Evolutionary conservation across 164 flowering plant genomes (phyloP).

Genomic region (Stephania yunnanensis): DNA sequence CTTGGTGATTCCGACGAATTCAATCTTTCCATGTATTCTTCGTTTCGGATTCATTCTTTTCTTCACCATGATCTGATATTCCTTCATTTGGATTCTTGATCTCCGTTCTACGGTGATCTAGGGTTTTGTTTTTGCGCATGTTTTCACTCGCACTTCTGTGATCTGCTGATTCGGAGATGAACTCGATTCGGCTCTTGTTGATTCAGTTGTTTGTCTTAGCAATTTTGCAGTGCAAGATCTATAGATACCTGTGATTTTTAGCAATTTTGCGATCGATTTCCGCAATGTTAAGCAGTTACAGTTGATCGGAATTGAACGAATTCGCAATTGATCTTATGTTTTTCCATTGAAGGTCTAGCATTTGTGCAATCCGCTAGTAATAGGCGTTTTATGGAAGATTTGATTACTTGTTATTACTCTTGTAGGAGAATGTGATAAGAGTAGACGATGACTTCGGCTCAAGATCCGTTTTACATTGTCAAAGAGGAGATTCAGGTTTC

Average conservation of each 20-base stretch:
- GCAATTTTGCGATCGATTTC: too few relatives aligned
- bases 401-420: too few relatives aligned
- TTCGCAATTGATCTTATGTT: background rate
- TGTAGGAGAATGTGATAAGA: constrained; percentile 1
- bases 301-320: background rate
- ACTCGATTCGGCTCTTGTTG: background rate
- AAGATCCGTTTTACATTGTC: constrained; percentile 93
- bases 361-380: background rate
- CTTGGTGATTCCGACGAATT: background rate
- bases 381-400: background rate
- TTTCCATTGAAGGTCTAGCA: background rate
- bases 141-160: background rate
- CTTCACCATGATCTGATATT: too few relatives aligned
- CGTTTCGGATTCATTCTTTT: background rate
- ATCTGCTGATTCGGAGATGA: background rate
- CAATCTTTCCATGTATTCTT: background rate
- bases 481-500: constrained; percentile 94
- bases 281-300: background rate
- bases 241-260: too few relatives aligned
- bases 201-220: background rate
- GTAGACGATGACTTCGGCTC: constrained; percentile 70
- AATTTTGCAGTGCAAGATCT: too few relatives aligned
- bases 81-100: too few relatives aligned
- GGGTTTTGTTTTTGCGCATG: background rate
- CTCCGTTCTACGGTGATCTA: too few relatives aligned